Evolutionary conservation across 495 filamentous ascomycete genomes (phyloP), one percentile per base, ranked within the genome.

Genomic region (Tuber calosporum): DNA sequence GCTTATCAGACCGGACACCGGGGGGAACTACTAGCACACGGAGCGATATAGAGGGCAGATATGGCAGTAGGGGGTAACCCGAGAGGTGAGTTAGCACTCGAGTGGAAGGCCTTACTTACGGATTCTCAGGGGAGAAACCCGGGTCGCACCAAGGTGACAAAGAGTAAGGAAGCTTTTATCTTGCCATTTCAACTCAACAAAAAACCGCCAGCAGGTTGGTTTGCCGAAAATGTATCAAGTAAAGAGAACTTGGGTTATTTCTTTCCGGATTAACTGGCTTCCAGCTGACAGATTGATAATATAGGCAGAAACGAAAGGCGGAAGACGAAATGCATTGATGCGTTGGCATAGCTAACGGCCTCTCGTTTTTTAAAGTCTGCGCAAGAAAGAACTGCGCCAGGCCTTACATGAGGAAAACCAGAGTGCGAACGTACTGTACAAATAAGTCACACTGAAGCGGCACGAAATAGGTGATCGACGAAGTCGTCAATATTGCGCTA

Each of bases 231-330:
- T 70, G 66, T 73, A 66, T 30, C 26, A 62, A 30, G 53, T 62
- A 62, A 30, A 62, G 22, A 62, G n/a, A 22, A 30, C 26, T 17
- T 30, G 53, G 53, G 68, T 73, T 77, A 68, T 67, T 37, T 43
- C 66, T 69, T 69, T 73, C 70, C 58, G 73, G 75, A 78, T 77
- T 73, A 68, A 78, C 53, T 66, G 79, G 78, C 73, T 79, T 79
- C 77, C 53, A 73, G 74, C n/a, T 62, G 53, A 15, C 53, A 30
- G 26, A 62, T 77, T 80, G 72, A 74, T 74, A 79, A 80, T 80
- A 80, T 80, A 80, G 78, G 74, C 79, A 68, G 78, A 80, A 80
- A 77, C 78, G 66, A 80, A 78, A 9, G 26, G 72, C 77, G 72
- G 69, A 72, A 73, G 74, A 78, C 42, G 70, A 62, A 62, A 74